Percentiles rank a stretch among this genome's conserved stretches.
Evolutionary conservation across 2,329 filamentous ascomycete genomes (phyloP).

Genomic region (Hymenoscyphus scutula): DNA sequence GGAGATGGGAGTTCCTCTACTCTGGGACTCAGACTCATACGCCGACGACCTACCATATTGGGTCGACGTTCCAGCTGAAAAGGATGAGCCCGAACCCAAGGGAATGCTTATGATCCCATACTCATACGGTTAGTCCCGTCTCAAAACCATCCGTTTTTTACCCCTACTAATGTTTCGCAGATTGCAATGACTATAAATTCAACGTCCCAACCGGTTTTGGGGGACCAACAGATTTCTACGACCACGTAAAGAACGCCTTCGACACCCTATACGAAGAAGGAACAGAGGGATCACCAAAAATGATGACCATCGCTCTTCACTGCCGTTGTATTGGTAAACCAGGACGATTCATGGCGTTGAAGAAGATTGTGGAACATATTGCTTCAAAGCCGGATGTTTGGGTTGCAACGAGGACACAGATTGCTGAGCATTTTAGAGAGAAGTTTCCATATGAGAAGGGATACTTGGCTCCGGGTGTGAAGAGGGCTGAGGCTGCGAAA

Average conservation of each 20-base stretch:
- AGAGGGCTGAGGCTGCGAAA: slow-evolving; percentile 25
- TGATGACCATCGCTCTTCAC: slow-evolving; percentile 57
- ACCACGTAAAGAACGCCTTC: slow-evolving; percentile 51
- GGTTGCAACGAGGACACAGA: slow-evolving; percentile 52
- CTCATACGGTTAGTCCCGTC: slow-evolving; percentile 38
- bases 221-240: slow-evolving; percentile 27
- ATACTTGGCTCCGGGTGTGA: slow-evolving; percentile 26
- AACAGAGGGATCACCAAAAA: slow-evolving; percentile 45
- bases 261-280: slow-evolving; percentile 50
- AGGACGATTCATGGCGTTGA: slow-evolving; percentile 49
- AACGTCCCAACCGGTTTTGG: slow-evolving; percentile 30
- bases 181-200: slow-evolving; percentile 47
- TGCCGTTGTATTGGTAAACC: slow-evolving; percentile 53
- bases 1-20: slow-evolving; percentile 50
- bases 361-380: slow-evolving; percentile 54
- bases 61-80: slow-evolving; percentile 51
- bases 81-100: slow-evolving; percentile 39
- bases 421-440: slow-evolving; percentile 47
- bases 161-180: slow-evolving; percentile 25
- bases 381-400: slow-evolving; percentile 50
- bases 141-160: background rate
- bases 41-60: slow-evolving; percentile 56
- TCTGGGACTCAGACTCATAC: slow-evolving; percentile 51
- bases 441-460: slow-evolving; percentile 29
- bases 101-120: slow-evolving; percentile 55